phyloP scores from a whole-genome alignment of 768 basidiomycete species.

The Chlorophyllum brunneum region DNA sequence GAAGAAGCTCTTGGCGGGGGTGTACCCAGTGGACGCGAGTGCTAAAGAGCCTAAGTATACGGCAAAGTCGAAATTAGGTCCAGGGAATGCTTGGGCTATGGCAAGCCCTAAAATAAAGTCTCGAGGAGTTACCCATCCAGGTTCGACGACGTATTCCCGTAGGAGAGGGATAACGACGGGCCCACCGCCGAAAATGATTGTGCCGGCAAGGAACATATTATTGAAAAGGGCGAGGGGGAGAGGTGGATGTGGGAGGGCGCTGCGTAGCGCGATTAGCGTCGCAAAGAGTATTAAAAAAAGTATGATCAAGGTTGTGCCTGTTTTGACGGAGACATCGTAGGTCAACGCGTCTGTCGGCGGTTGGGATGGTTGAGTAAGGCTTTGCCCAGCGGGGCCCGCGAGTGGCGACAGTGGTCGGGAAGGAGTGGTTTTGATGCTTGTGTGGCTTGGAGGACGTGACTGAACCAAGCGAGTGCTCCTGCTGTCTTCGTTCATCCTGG shows the following conservation, averaged over 20 bases:
- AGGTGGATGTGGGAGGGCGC: conserved; percentile 20
- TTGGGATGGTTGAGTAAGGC: not conserved
- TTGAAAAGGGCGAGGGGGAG: conserved; percentile 34
- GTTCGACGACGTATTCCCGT: conserved; percentile 45
- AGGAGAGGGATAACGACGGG: conserved; percentile 56
- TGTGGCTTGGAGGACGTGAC: not conserved
- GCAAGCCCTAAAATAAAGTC: conserved; percentile 54
- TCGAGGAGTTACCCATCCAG: conserved; percentile 47
- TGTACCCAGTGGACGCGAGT: conserved; percentile 7
- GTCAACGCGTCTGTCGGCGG: conserved; percentile 18
- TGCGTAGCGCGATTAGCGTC: conserved; percentile 26
- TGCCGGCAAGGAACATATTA: conserved; percentile 45
- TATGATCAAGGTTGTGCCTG: conserved; percentile 21
- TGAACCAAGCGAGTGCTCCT: conserved; percentile 8
- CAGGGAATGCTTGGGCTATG: conserved; percentile 44
- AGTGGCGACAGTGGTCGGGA: conserved; percentile 9
- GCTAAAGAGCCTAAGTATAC: conserved; percentile 48
- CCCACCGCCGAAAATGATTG: conserved; percentile 50
- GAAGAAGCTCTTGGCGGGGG: conserved; percentile 24
- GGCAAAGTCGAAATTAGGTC: conserved; percentile 55
- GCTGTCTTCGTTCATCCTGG: conserved; percentile 1
- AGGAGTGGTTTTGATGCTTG: not conserved
- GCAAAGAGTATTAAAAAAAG: conserved; percentile 25
- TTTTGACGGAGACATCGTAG: conserved; percentile 24
- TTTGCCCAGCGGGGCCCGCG: not conserved